These are phyloP conservation scores for Torulaspora franciscae DNA, from an alignment of 805 yeast genomes.

Conservation along the genomic window DNA sequence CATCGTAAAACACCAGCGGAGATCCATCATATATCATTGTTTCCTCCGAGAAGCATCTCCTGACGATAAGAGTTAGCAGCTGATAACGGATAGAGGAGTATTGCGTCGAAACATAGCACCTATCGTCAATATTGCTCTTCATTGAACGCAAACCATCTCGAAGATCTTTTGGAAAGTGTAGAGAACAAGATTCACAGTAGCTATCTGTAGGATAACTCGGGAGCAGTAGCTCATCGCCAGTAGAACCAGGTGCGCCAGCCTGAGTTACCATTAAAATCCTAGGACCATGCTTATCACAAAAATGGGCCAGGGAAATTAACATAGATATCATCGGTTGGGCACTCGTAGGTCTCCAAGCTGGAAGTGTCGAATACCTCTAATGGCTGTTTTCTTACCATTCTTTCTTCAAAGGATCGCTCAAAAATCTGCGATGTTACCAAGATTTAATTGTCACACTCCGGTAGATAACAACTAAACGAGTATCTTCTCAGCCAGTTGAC, in stretches of 20 bases:
- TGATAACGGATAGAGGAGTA: slow-evolving; percentile 55
- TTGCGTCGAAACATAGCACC: slow-evolving; percentile 49
- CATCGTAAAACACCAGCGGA: slow-evolving; percentile 63
- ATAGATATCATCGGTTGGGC: slow-evolving; percentile 16
- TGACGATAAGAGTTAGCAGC: slow-evolving; percentile 52
- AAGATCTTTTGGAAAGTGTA: slow-evolving; percentile 44
- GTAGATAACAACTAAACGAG: too few relatives aligned
- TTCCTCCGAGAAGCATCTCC: slow-evolving; percentile 64
- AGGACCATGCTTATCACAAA: slow-evolving; percentile 78
- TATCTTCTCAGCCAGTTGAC: not conserved
- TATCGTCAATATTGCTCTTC: slow-evolving; percentile 26
- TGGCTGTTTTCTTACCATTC: not conserved
- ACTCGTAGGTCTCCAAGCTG: not conserved
- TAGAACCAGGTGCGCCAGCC: slow-evolving; percentile 23
- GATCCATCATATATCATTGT: slow-evolving; percentile 53
- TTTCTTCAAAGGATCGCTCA: slow-evolving; percentile 1
- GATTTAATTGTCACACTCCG: not conserved
- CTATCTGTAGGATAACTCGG: slow-evolving; percentile 43
- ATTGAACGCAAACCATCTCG: slow-evolving; percentile 31
- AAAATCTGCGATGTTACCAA: not conserved
- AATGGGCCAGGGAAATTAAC: slow-evolving; percentile 53
- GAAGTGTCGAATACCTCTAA: not conserved
- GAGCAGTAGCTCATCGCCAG: slow-evolving; percentile 31
- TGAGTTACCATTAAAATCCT: slow-evolving; percentile 62
- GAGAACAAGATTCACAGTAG: slow-evolving; percentile 57